Base-by-base conservation (phyloP, 805 yeast genomes). In the Saccharomycopsis sp. region DNA sequence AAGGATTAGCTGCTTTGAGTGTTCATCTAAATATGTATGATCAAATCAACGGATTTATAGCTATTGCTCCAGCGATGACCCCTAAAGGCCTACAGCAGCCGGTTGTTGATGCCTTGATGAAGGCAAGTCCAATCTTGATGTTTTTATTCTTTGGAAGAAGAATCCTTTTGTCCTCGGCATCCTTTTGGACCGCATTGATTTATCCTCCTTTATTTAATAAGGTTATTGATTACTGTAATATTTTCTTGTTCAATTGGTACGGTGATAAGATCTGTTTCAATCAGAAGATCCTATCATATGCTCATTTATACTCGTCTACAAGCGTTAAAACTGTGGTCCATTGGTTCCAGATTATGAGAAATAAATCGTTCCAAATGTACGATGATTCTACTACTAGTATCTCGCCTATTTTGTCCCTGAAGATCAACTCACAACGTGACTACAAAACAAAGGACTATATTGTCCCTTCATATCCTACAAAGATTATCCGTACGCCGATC, bases 271-370 rank as follows among this genome's bases (percentile, higher is more conserved):
- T 94, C 63, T 73, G 83, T 38, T 75, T 79, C 59, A 72, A 82
- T 47, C 97, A 92, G 70, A 93, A 92, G 68, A 73, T 83, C 53
- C 78, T 88, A n/a, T 80, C 89, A 15, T 93, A 89, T 70, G 83
- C 89, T 17, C 97, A 94, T 69, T 75, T 93, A 57, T 93, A 92
- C 72, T 88, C 97, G 1, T 87, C 96, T 22, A 90, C 98, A 0
- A 84, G 92, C 1, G 98, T 92, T 24, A 93, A 92, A 70, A 82
- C 88, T 8, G 91, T 90, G 52, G 97, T 91, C n/a, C 97, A 90
- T 71, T 90, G 97, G 97, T 89, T 90, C 67, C 97, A 90, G 72
- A 92, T 93, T 56, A 88, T 93, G 62, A 78, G 86, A 56, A 78
- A 87, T 3, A 82, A 81, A 52, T 78, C 81, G 53, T 92, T 93